Conservation (phyloP, 2,329 filamentous ascomycete species). For the Scedosporium minutisporum region DNA sequence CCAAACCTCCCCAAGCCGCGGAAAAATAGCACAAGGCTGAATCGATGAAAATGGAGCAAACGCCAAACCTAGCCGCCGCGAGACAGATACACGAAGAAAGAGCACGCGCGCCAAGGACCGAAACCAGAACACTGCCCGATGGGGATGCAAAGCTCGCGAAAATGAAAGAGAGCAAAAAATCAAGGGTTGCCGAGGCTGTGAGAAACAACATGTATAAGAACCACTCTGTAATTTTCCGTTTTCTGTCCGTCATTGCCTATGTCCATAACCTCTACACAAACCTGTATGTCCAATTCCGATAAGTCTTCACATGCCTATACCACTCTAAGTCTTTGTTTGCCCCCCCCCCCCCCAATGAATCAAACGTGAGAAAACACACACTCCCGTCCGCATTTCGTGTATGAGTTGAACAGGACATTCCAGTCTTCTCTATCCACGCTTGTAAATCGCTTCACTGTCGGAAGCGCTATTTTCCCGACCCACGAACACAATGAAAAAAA, state of each 20-base stretch:
- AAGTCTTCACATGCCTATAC: not conserved
- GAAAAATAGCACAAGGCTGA: not conserved
- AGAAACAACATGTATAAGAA: not conserved
- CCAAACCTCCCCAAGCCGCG: not conserved
- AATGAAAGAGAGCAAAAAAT: not conserved
- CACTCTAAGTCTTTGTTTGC: not conserved
- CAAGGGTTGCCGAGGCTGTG: not conserved
- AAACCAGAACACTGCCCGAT: not conserved
- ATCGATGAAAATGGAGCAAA: not conserved
- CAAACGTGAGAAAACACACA: not conserved
- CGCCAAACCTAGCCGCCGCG: not conserved
- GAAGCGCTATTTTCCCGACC: no score
- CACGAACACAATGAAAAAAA: not conserved
- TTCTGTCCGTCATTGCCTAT: not conserved
- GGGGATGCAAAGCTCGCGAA: not conserved
- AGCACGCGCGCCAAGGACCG: not conserved
- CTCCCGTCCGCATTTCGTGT: no score
- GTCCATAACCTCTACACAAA: not conserved
- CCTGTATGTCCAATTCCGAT: not conserved
- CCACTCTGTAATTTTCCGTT: not conserved
- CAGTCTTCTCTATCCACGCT: no score
- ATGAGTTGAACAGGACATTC: no score
- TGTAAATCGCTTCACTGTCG: no score
- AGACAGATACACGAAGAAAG: not conserved
- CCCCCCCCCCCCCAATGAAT: not conserved